Percentiles rank a stretch among this genome's conserved stretches.
These are phyloP conservation scores for Tolypocladium pustulatum DNA, from an alignment of 2,329 filamentous ascomycete genomes.

Conservation along the genomic window DNA sequence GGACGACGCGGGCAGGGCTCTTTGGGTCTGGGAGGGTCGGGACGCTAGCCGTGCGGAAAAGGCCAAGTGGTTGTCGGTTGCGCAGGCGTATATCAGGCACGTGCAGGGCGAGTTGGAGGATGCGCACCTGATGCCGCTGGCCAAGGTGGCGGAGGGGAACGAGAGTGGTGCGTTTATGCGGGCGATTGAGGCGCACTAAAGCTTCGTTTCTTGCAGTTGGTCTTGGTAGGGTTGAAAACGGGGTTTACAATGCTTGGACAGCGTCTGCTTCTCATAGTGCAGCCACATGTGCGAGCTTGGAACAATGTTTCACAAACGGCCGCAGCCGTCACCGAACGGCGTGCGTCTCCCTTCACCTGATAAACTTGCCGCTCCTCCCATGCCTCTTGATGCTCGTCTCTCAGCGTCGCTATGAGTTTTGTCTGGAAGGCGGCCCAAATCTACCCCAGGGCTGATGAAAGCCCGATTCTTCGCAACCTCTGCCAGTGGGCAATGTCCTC, in stretches of 20 bases:
- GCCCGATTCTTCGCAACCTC: too few relatives aligned
- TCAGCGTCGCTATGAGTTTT: too few relatives aligned
- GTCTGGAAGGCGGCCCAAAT: too few relatives aligned
- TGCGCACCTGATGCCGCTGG: conserved; percentile 37
- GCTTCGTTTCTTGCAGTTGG: neutral
- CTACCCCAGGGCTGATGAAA: too few relatives aligned
- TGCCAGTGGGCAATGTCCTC: too few relatives aligned
- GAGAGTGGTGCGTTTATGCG: conserved; percentile 43
- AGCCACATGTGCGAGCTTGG: neutral
- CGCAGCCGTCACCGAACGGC: too few relatives aligned
- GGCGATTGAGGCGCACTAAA: conserved; percentile 24
- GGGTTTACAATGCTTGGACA: neutral
- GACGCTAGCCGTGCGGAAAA: conserved; percentile 48
- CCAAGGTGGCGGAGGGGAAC: conserved; percentile 45
- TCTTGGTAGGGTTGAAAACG: too few relatives aligned
- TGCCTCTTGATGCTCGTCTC: too few relatives aligned
- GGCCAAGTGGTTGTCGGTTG: conserved; percentile 48
- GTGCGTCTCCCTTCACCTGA: too few relatives aligned
- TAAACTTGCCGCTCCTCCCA: too few relatives aligned
- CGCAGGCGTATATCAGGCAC: conserved; percentile 42
- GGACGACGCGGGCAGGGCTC: conserved; percentile 41
- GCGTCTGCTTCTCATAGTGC: neutral
- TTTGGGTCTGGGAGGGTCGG: conserved; percentile 59
- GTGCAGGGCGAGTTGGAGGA: conserved; percentile 22
- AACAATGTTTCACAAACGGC: neutral